Base-by-base conservation (phyloP, 441 rosid species). In the Gossypium davidsonii region DNA sequence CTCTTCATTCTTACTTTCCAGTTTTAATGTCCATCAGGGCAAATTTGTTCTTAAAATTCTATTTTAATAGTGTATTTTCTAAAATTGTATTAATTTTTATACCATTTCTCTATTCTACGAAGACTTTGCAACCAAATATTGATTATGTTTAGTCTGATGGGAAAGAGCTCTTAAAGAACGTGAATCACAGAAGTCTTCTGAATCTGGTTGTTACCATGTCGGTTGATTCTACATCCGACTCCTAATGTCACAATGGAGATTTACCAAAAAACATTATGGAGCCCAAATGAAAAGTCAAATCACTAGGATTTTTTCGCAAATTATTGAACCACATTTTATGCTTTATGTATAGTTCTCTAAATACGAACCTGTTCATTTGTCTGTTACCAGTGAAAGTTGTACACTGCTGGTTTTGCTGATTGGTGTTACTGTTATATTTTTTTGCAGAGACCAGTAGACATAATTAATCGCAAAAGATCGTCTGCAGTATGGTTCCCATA, bases 401-500 rank as follows among this genome's bases (percentile, higher is more conserved):
- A 61, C 21, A 73, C 48, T 80, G 28, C 42, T 71, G 52, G n/a
- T 51, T 77, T 49, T 59, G 61, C 67, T 71, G n/a, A 73, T 75
- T 59, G 62, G 37, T 78, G 71, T 11, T 51, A 3, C 67, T 37
- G 15, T 76, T 67, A 73, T 78, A 76, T 69, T 37, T 60, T 76
- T 60, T 25, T 79, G 77, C 94, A 96, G 98, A 92, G 89, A 81
- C 93, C 98, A 15, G 82, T 86, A 21, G 87, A 89, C 71, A 80
- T 95, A 70, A 67, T 89, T 53, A 85, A 88, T 62, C 84, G 96
- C 79, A 93, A 96, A 80, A 87, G 81, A 73, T 91, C 93, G 20
- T 87, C 85, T 57, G 88, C 94, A 15, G 87, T 79, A 26, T 92
- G 98, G 97, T 93, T 96, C 74, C 98, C 98, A 3, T 96, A 93